Percentiles rank a stretch among this genome's conserved stretches.
Evolutionary conservation across 2,329 filamentous ascomycete species (phyloP).

Genomic region (Chrysoporthe cubensis): DNA sequence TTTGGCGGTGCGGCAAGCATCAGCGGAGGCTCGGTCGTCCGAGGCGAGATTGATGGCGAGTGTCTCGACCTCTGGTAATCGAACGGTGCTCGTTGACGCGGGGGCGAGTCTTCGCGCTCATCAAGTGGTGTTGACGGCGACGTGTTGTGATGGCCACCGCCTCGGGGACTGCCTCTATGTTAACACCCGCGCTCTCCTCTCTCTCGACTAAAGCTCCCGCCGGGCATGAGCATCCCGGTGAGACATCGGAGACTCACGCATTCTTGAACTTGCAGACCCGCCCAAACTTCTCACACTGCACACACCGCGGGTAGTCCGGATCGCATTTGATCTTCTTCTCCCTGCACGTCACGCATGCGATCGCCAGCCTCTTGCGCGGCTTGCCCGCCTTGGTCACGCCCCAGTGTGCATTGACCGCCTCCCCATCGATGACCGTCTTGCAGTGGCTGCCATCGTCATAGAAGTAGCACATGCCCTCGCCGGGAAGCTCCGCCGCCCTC

Average conservation of each 20-base stretch:
- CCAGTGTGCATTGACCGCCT: conserved; percentile 88
- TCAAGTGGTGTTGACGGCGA: conserved; percentile 57
- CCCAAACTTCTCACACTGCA: conserved; percentile 91
- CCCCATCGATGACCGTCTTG: conserved; percentile 82
- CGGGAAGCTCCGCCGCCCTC: conserved; percentile 68
- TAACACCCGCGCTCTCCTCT: background rate
- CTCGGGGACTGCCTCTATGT: conserved; percentile 52
- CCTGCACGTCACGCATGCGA: conserved; percentile 89
- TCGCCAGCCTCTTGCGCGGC: conserved; percentile 85
- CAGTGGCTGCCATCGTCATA: conserved; percentile 85
- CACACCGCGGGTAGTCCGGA: conserved; percentile 82
- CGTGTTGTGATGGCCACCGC: conserved; percentile 54
- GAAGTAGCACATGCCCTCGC: conserved; percentile 81
- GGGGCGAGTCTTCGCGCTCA: conserved; percentile 50
- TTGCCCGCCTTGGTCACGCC: conserved; percentile 93
- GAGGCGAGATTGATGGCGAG: conserved; percentile 54
- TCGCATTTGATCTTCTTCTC: conserved; percentile 99
- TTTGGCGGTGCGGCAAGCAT: conserved; percentile 47
- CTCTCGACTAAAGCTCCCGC: background rate
- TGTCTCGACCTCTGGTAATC: conserved; percentile 48
- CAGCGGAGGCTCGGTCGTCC: conserved; percentile 42
- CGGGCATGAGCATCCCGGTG: background rate
- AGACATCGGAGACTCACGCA: conserved; percentile 63
- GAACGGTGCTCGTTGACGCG: conserved; percentile 36
- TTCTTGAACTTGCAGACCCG: conserved; percentile 83